Conservation (phyloP, 805 yeast genomes). For the Candida pseudoglaebosa region DNA sequence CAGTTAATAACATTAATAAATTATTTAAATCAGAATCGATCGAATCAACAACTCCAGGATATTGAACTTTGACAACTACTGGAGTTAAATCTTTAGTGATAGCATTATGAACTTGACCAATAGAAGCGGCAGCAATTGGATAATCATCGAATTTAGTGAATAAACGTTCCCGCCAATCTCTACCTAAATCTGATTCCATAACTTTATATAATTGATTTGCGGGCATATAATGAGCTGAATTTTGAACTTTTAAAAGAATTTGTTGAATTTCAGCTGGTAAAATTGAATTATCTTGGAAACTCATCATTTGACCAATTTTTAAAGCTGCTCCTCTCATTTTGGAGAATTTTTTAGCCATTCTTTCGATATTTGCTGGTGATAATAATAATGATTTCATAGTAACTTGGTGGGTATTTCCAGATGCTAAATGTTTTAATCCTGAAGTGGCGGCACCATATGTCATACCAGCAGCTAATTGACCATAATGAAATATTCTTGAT, state of each 20-base stretch:
- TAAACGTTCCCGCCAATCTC: constrained; percentile 63
- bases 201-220: constrained; percentile 79
- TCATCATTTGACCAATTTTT: constrained; percentile 94
- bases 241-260: constrained; percentile 80
- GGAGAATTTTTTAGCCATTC: constrained; percentile 82
- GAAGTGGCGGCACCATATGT: constrained; percentile 81
- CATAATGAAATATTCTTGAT: constrained; percentile 90
- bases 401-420: constrained; percentile 42
- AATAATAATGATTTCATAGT: constrained; percentile 58
- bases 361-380: constrained; percentile 78
- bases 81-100: constrained; percentile 59
- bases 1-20: constrained; percentile 73
- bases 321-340: constrained; percentile 99
- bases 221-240: constrained; percentile 96
- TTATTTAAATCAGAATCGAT: constrained; percentile 94
- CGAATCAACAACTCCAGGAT: constrained; percentile 92
- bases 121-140: constrained; percentile 94
- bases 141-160: constrained; percentile 76
- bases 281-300: constrained; percentile 86
- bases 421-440: constrained; percentile 63
- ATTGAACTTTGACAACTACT: constrained; percentile 94
- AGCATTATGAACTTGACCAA: constrained; percentile 94
- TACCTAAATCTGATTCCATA: constrained; percentile 70
- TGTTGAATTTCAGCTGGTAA: constrained; percentile 82
- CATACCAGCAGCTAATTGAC: constrained; percentile 86